These are phyloP conservation scores for Hypoxylon subgilvum DNA, from an alignment of 495 filamentous ascomycete species.

Conservation along the genomic window DNA sequence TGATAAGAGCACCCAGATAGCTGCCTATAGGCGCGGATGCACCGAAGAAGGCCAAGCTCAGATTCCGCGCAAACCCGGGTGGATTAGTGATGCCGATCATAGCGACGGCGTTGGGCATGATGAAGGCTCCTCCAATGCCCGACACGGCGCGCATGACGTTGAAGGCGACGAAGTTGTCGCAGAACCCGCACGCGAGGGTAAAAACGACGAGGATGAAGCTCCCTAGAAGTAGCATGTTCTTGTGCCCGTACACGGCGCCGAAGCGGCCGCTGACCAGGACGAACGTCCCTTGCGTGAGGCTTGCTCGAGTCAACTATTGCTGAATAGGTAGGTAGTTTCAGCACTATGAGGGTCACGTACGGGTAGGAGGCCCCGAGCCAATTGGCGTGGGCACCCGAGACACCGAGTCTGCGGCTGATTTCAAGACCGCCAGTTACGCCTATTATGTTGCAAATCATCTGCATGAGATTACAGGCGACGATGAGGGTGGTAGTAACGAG, in stretches of 20 bases:
- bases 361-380: conserved; percentile 46
- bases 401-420: conserved; percentile 36
- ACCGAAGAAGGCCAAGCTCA: conserved; percentile 58
- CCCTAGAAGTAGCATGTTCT: conserved; percentile 50
- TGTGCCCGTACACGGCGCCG: conserved; percentile 59
- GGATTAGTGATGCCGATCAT: conserved; percentile 54
- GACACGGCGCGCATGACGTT: conserved; percentile 48
- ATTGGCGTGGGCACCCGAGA: conserved; percentile 27
- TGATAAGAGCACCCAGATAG: conserved; percentile 50
- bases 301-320: conserved; percentile 25
- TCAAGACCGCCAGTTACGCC: conserved; percentile 38
- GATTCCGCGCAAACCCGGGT: conserved; percentile 53
- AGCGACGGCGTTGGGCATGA: conserved; percentile 57
- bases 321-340: too few species aligned
- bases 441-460: conserved; percentile 41
- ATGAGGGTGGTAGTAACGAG: conserved; percentile 30
- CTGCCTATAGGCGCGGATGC: conserved; percentile 58
- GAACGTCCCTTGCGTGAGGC: conserved; percentile 57
- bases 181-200: conserved; percentile 50
- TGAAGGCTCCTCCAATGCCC: conserved; percentile 54
- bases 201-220: conserved; percentile 48
- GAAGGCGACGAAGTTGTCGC: conserved; percentile 51
- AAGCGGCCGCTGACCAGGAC: conserved; percentile 57
- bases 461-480: conserved; percentile 37
- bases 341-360: conserved; percentile 17